Percentiles rank a stretch among this genome's conserved stretches.
Conservation (phyloP, 2,329 filamentous ascomycete species). For the Phyllosticta citrichinensis region DNA sequence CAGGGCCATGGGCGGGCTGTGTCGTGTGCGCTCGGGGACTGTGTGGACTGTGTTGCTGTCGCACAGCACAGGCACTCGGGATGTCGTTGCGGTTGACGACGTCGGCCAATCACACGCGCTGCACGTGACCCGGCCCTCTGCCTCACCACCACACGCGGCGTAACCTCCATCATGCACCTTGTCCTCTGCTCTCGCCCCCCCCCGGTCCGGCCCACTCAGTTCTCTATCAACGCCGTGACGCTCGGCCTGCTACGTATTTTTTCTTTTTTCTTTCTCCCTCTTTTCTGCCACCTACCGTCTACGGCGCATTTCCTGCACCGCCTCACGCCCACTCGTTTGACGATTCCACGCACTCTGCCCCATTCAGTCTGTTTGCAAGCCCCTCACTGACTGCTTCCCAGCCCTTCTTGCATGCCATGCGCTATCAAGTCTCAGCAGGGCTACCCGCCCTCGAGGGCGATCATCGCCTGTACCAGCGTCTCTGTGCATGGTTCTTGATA, state of each 20-base stretch:
- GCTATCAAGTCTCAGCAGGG: no score
- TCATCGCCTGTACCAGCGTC: background rate
- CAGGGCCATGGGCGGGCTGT: background rate
- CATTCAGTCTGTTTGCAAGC: background rate
- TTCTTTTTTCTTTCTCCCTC: background rate
- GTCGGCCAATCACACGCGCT: background rate
- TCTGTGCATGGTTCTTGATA: background rate
- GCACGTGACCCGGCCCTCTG: background rate
- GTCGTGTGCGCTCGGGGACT: background rate
- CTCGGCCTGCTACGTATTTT: no score
- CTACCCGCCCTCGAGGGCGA: background rate
- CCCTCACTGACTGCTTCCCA: background rate
- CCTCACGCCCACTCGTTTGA: background rate
- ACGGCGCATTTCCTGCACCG: background rate
- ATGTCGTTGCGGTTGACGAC: background rate
- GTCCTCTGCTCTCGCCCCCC: background rate
- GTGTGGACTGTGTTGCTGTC: background rate
- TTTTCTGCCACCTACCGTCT: background rate
- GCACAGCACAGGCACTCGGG: background rate
- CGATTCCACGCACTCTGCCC: background rate
- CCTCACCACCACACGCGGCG: background rate
- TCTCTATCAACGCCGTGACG: background rate
- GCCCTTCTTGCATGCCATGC: background rate
- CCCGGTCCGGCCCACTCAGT: background rate
- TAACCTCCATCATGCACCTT: background rate